Evolutionary conservation across 345 rosid genomes (phyloP).

Genomic region (Gossypium stocksii): DNA sequence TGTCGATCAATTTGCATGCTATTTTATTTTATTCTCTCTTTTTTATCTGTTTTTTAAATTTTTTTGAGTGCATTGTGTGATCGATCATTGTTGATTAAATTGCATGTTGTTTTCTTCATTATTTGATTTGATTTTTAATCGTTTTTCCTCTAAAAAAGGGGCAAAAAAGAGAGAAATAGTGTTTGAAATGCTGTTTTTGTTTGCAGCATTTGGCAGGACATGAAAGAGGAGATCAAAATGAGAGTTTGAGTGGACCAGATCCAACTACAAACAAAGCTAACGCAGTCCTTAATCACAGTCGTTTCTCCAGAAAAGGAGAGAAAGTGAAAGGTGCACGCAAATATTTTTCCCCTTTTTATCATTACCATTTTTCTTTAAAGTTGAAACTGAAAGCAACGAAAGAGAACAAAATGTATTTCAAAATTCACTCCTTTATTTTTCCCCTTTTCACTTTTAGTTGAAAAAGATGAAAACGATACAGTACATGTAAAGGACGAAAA

Average conservation of each 20-base stretch:
- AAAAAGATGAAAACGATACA: constrained; percentile 43
- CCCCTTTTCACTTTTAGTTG: constrained; percentile 36
- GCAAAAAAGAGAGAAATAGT: not conserved
- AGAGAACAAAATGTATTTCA: not conserved
- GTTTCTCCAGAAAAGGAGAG: constrained; percentile 45
- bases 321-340: constrained; percentile 54
- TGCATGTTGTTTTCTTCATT: not conserved
- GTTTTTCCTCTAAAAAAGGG: not conserved
- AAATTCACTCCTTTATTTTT: constrained; percentile 2
- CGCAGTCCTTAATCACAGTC: constrained; percentile 43
- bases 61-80: not conserved
- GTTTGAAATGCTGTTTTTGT: not conserved
- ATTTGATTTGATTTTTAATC: not conserved
- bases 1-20: constrained; percentile 3
- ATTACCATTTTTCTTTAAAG: not conserved
- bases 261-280: constrained; percentile 65
- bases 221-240: constrained; percentile 48
- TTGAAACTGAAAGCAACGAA: not conserved
- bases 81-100: not conserved
- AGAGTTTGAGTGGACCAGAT: constrained; percentile 60
- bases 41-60: not conserved
- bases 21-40: not conserved
- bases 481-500: constrained; percentile 36
- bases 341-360: constrained; percentile 2
- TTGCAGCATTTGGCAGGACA: constrained; percentile 60